Conservation (phyloP, 2,329 filamentous ascomycete genomes). For the Xylariaceae sp. region DNA sequence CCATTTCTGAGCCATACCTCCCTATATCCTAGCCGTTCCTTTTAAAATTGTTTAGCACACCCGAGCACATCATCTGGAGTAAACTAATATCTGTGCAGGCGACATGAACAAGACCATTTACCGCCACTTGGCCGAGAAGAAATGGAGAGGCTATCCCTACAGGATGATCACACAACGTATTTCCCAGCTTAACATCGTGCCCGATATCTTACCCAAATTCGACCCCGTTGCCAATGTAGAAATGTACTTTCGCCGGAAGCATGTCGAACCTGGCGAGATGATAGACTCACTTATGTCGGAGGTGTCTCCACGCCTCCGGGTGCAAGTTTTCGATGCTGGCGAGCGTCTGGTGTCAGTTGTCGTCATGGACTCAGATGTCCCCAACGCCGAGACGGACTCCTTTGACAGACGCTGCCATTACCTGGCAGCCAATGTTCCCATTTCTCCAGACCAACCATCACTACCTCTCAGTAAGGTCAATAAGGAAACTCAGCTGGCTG, state of each 20-base stretch:
- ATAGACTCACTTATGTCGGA: constrained; percentile 73
- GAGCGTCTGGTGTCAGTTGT: constrained; percentile 79
- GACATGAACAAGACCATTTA: constrained; percentile 98
- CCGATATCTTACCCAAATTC: constrained; percentile 79
- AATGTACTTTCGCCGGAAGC: constrained; percentile 69
- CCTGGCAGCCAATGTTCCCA: constrained; percentile 64
- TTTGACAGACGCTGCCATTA: constrained; percentile 85
- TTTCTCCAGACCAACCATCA: constrained; percentile 49
- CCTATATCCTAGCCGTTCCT: neutral
- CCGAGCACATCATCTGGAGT: too few relatives aligned
- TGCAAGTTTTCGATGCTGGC: constrained; percentile 81
- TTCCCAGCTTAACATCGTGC: constrained; percentile 78
- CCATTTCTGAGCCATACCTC: neutral
- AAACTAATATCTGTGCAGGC: constrained; percentile 43
- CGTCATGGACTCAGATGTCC: constrained; percentile 87
- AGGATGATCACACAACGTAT: constrained; percentile 81
- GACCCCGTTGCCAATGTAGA: constrained; percentile 76
- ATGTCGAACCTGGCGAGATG: constrained; percentile 71
- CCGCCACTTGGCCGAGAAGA: constrained; percentile 77
- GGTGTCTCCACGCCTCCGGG: constrained; percentile 66
- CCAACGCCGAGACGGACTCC: constrained; percentile 66
- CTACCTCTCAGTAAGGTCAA: constrained; percentile 63
- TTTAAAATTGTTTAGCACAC: neutral
- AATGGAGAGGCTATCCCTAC: constrained; percentile 83
- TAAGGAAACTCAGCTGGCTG: constrained; percentile 60